A percentile compares a stretch with the other conserved stretches of the same genome.
These are phyloP conservation scores for Arachnomyces sp. DNA, from an alignment of 2,329 filamentous ascomycete genomes.

Conservation along the genomic window DNA sequence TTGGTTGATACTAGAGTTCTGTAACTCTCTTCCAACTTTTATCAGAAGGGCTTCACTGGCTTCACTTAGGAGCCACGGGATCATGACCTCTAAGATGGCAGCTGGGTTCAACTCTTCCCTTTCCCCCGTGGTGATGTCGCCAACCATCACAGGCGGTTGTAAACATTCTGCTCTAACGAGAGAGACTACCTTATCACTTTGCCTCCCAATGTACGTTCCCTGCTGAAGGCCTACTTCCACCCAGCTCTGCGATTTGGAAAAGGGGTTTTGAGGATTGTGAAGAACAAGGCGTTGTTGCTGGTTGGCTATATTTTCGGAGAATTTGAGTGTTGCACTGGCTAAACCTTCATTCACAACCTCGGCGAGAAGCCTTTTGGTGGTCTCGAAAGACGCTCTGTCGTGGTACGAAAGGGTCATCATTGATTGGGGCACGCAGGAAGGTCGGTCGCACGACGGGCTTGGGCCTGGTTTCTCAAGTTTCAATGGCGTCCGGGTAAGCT, in stretches of 20 bases:
- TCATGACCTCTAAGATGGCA: conserved; percentile 7
- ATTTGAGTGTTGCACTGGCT: conserved; percentile 3
- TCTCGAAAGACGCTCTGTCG: conserved; percentile 8
- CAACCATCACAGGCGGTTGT: conserved; percentile 2
- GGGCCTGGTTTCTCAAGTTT: too few relatives aligned
- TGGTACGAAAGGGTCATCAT: too few relatives aligned
- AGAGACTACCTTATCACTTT: neutral
- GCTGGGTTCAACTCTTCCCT: conserved; percentile 6
- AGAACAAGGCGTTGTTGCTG: too few relatives aligned
- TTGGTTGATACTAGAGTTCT: conserved; percentile 11
- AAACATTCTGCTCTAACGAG: conserved; percentile 2
- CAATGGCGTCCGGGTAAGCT: too few relatives aligned
- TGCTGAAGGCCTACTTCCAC: too few relatives aligned
- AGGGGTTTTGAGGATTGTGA: too few relatives aligned
- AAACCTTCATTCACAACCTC: conserved; percentile 13
- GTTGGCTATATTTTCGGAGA: neutral
- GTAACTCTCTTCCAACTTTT: conserved; percentile 7
- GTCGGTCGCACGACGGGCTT: too few relatives aligned
- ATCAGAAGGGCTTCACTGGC: conserved; percentile 2
- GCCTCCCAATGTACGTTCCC: too few relatives aligned
- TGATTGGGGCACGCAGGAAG: too few relatives aligned
- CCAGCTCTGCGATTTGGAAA: too few relatives aligned
- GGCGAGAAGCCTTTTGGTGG: conserved; percentile 11
- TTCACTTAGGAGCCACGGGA: conserved; percentile 5
- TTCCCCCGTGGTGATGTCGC: neutral